phyloP scores from a whole-genome alignment of 306 rosid species.

The Vigna nakashimae region DNA sequence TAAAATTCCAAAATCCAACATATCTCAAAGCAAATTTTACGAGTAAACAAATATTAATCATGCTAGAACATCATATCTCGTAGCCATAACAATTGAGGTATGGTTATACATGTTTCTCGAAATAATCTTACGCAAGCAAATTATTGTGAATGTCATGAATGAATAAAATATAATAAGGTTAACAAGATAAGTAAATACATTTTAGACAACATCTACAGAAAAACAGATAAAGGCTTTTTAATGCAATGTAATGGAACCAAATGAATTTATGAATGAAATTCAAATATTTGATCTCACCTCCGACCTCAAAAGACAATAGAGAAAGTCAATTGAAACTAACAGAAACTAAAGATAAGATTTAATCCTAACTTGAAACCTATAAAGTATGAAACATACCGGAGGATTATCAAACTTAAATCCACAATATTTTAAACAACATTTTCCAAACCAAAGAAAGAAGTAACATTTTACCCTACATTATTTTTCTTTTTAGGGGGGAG shows the following conservation, averaged over 20 bases:
- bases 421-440: too few relatives aligned
- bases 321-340: slow-evolving; percentile 11
- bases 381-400: too few relatives aligned
- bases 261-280: background rate
- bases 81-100: slow-evolving; percentile 28
- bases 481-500: too few relatives aligned
- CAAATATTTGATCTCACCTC: background rate
- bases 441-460: too few relatives aligned
- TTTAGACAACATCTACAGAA: slow-evolving; percentile 14
- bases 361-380: slow-evolving; percentile 31
- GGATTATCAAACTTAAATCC: too few relatives aligned
- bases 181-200: background rate
- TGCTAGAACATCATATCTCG: slow-evolving; percentile 15
- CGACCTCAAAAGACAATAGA: slow-evolving; percentile 6
- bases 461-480: too few relatives aligned
- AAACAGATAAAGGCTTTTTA: slow-evolving; percentile 21
- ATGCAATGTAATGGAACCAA: slow-evolving; percentile 16
- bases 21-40: slow-evolving; percentile 32
- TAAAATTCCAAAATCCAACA: slow-evolving; percentile 29
- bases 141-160: slow-evolving; percentile 16
- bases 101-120: background rate
- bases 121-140: slow-evolving; percentile 8
- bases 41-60: slow-evolving; percentile 18
- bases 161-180: slow-evolving; percentile 7
- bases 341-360: slow-evolving; percentile 19